These are phyloP conservation scores for Ampelomyces quisqualis DNA, from an alignment of 2,329 filamentous ascomycete genomes.

Conservation along the genomic window DNA sequence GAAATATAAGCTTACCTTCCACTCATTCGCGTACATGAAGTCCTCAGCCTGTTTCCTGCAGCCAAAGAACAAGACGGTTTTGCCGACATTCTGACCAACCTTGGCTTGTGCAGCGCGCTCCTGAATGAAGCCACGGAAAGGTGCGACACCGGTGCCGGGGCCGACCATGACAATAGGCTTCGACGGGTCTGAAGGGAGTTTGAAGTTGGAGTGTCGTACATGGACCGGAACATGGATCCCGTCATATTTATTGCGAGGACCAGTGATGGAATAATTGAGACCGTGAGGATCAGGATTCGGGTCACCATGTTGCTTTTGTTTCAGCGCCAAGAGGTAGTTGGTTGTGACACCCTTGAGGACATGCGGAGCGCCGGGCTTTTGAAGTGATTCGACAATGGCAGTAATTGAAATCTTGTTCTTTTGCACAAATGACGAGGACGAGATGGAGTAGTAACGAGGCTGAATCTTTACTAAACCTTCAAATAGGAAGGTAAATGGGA, in stretches of 20 bases:
- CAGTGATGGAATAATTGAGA: slow-evolving; percentile 79
- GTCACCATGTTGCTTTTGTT: slow-evolving; percentile 94
- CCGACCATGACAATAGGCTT: slow-evolving; percentile 96
- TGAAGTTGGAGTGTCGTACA: slow-evolving; percentile 98
- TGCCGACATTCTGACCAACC: slow-evolving; percentile 78
- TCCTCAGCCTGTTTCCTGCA: slow-evolving; percentile 87
- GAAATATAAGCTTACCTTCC: slow-evolving; percentile 72
- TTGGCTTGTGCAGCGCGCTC: slow-evolving; percentile 83
- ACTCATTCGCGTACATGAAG: slow-evolving; percentile 89
- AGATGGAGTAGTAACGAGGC: slow-evolving; percentile 98
- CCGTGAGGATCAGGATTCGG: slow-evolving; percentile 78
- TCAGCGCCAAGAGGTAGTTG: slow-evolving; percentile 92
- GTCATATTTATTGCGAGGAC: slow-evolving; percentile 95
- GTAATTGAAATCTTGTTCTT: slow-evolving; percentile 95
- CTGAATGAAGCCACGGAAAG: slow-evolving; percentile 93
- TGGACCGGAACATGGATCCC: slow-evolving; percentile 94
- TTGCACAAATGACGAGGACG: slow-evolving; percentile 90
- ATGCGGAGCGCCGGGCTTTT: slow-evolving; percentile 72
- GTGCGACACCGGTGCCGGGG: slow-evolving; percentile 92
- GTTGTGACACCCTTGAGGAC: slow-evolving; percentile 93
- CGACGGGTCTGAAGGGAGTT: slow-evolving; percentile 89
- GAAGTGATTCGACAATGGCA: slow-evolving; percentile 83
- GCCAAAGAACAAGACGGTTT: slow-evolving; percentile 90
- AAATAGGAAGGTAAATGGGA: slow-evolving; percentile 93
- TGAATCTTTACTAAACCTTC: slow-evolving; percentile 94